phyloP scores from a whole-genome alignment of 2,329 filamentous ascomycete genomes.

The Cladosporium sp. region DNA sequence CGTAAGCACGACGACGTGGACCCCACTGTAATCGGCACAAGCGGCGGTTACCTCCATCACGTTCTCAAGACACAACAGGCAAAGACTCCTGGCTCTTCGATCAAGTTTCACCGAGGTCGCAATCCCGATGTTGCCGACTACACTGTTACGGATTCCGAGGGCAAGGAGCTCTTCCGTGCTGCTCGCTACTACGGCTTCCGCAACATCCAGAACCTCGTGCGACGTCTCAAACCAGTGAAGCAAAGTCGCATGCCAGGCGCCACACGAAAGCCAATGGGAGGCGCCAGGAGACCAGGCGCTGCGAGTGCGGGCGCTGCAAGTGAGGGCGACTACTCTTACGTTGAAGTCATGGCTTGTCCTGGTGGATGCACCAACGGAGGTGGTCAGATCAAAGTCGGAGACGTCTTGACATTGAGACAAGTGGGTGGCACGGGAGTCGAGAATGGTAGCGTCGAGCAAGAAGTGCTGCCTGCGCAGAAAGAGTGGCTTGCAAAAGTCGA shows the following conservation, averaged over 20 bases:
- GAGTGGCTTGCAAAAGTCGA: slow-evolving; percentile 80
- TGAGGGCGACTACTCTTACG: slow-evolving; percentile 73
- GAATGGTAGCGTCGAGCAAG: slow-evolving; percentile 36
- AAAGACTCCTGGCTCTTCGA: slow-evolving; percentile 67
- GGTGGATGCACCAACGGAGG: slow-evolving; percentile 98
- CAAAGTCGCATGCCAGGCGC: slow-evolving; percentile 78
- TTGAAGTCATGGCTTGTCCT: slow-evolving; percentile 98
- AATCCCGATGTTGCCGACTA: slow-evolving; percentile 94
- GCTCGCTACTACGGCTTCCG: slow-evolving; percentile 96
- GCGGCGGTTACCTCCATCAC: slow-evolving; percentile 85
- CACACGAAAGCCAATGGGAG: slow-evolving; percentile 55
- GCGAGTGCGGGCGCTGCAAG: slow-evolving; percentile 36
- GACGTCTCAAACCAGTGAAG: slow-evolving; percentile 80
- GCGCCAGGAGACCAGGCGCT: slow-evolving; percentile 39
- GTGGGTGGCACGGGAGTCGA: slow-evolving; percentile 35
- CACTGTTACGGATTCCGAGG: slow-evolving; percentile 56
- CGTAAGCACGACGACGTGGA: slow-evolving; percentile 42
- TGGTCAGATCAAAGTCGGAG: slow-evolving; percentile 88
- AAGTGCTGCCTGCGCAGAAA: slow-evolving; percentile 71
- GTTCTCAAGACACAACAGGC: slow-evolving; percentile 74
- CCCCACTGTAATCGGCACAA: slow-evolving; percentile 64
- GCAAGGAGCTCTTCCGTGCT: slow-evolving; percentile 65
- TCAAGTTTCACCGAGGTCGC: slow-evolving; percentile 72
- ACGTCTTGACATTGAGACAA: slow-evolving; percentile 56
- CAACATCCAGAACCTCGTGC: slow-evolving; percentile 96